Percentiles rank a stretch among this genome's conserved stretches.
Conservation (phyloP, 1,139 yeast species). For the Lodderomyces metapsilosis region DNA sequence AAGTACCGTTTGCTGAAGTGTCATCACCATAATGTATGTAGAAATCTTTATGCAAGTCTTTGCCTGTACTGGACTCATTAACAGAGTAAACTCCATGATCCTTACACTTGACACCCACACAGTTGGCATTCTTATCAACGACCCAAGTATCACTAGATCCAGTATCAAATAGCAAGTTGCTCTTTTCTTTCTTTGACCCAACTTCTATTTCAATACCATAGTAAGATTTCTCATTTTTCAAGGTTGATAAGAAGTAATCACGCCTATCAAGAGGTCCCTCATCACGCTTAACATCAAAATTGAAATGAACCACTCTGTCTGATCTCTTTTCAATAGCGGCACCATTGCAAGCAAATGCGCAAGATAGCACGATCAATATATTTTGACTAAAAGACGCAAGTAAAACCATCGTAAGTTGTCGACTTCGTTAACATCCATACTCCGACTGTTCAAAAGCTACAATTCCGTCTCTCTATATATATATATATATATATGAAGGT, state of each 20-base stretch:
- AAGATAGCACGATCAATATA: no score
- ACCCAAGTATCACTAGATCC: conserved; percentile 40
- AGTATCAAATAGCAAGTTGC: conserved; percentile 20
- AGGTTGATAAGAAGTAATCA: not conserved
- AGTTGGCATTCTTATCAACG: conserved; percentile 18
- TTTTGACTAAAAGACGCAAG: no score
- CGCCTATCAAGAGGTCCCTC: no score
- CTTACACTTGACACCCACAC: conserved; percentile 12
- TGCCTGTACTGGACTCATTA: conserved; percentile 3
- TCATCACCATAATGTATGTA: conserved; percentile 14
- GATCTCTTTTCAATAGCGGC: no score
- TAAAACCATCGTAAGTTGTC: no score
- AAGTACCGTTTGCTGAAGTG: conserved; percentile 44
- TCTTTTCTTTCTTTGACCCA: conserved; percentile 31
- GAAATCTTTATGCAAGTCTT: conserved; percentile 11
- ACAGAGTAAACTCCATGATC: conserved; percentile 6
- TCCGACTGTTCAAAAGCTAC: no score
- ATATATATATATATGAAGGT: no score
- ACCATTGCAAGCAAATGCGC: no score
- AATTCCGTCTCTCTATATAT: no score
- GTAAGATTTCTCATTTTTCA: conserved; percentile 8
- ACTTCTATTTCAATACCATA: conserved; percentile 42
- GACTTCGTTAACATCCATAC: no score
- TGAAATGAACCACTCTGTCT: no score
- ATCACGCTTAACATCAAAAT: no score